Evolutionary conservation across 441 rosid genomes (phyloP).

Genomic region (Biscutella laevigata): DNA sequence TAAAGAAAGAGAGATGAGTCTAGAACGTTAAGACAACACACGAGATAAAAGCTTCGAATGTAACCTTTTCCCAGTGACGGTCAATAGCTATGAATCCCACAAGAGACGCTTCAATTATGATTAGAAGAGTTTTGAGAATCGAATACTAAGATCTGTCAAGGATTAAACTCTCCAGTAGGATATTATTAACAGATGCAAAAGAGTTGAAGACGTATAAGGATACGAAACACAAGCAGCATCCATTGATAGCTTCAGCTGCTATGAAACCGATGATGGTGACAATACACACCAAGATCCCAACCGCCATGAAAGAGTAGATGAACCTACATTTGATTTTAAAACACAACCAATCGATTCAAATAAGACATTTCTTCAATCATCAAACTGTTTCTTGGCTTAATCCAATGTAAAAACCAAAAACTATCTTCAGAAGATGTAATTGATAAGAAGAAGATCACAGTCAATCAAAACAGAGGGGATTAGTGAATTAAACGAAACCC

Average conservation of each 20-base stretch:
- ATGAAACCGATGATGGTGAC: constrained; percentile 67
- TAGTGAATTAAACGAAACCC: background rate
- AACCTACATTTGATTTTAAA: constrained; percentile 45
- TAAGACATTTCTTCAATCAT: background rate
- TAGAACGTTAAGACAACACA: background rate
- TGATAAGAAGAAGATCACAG: no score
- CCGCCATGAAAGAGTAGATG: constrained; percentile 80
- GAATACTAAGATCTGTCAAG: constrained; percentile 36
- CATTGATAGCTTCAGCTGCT: constrained; percentile 75
- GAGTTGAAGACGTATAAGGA: constrained; percentile 32
- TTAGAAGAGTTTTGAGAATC: constrained; percentile 45
- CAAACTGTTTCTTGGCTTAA: background rate
- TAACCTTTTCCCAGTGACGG: constrained; percentile 70
- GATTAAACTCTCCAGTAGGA: constrained; percentile 13
- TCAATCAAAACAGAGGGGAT: background rate
- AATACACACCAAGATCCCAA: constrained; percentile 61
- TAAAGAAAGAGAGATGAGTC: background rate
- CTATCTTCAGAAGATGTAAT: background rate
- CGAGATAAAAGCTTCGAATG: background rate
- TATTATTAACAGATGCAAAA: background rate
- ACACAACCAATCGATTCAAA: background rate
- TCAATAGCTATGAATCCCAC: constrained; percentile 77
- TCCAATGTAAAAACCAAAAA: background rate
- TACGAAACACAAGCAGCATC: constrained; percentile 92
- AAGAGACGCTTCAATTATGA: constrained; percentile 65